Evolutionary conservation across 441 rosid genomes (phyloP).

Genomic region (Erysimum cheiri): DNA sequence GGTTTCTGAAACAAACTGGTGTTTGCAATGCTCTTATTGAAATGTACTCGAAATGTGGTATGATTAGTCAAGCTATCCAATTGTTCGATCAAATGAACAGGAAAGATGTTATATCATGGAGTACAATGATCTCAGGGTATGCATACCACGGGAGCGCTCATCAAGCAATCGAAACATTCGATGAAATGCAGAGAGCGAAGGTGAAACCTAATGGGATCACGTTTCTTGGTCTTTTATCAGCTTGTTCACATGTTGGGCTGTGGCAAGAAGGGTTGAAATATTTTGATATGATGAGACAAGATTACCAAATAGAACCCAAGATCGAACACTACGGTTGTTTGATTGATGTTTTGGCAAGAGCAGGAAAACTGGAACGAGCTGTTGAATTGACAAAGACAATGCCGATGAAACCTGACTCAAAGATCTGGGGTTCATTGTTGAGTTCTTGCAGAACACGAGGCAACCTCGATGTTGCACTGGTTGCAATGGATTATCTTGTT

Average conservation of each 20-base stretch:
- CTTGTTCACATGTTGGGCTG: constrained; percentile 68
- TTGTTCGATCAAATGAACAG: constrained; percentile 48
- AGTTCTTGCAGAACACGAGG: constrained; percentile 58
- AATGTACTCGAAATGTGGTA: constrained; percentile 66
- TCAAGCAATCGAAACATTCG: constrained; percentile 49
- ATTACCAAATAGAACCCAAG: constrained; percentile 50
- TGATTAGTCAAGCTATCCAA: constrained; percentile 49
- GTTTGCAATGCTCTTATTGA: constrained; percentile 63
- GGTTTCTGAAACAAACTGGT: constrained; percentile 44
- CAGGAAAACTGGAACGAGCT: constrained; percentile 50
- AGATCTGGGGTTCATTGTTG: constrained; percentile 64
- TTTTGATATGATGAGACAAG: constrained; percentile 54
- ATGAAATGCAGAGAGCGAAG: constrained; percentile 49
- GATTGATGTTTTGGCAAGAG: constrained; percentile 62
- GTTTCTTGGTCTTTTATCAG: constrained; percentile 61
- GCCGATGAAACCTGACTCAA: constrained; percentile 64
- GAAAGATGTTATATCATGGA: constrained; percentile 69
- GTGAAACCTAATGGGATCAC: constrained; percentile 61
- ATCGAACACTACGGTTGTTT: constrained; percentile 65
- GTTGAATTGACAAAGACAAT: constrained; percentile 49
- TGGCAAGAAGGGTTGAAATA: constrained; percentile 57
- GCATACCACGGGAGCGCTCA: constrained; percentile 61
- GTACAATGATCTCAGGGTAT: constrained; percentile 65
- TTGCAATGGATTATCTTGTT: constrained; percentile 56
- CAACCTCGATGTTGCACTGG: constrained; percentile 56